phyloP scores from a whole-genome alignment of 106 monocot species.

The Apostasia shenzhenica region DNA sequence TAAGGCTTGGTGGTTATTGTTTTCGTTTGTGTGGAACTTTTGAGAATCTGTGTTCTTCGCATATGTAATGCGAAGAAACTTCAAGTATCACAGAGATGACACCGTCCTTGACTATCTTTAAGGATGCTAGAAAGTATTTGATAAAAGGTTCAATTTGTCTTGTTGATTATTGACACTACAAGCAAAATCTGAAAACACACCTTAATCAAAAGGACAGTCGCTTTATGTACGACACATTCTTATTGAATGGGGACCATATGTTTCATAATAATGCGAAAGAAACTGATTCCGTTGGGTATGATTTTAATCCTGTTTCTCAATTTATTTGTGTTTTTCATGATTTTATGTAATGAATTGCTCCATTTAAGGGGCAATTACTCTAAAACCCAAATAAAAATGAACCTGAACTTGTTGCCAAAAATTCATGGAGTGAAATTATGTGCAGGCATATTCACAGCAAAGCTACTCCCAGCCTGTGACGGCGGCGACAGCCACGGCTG shows the following conservation, averaged over 20 bases:
- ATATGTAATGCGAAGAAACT: too few species aligned
- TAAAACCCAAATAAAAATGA: background rate
- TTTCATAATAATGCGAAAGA: background rate
- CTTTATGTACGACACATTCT: too few species aligned
- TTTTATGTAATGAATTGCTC: background rate
- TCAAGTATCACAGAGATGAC: too few species aligned
- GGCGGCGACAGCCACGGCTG: conserved; percentile 13
- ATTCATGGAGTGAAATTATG: background rate
- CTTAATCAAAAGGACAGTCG: too few species aligned
- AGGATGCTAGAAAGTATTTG: too few species aligned
- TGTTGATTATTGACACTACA: too few species aligned
- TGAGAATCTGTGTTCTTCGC: too few species aligned
- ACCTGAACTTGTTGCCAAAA: background rate
- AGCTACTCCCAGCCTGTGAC: conserved; percentile 39
- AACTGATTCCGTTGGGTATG: background rate
- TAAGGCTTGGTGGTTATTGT: too few species aligned
- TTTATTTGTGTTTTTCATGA: background rate
- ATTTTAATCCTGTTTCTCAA: background rate
- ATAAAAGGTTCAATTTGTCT: too few species aligned
- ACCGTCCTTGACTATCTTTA: too few species aligned
- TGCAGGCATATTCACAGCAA: conserved; percentile 61
- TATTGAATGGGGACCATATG: background rate
- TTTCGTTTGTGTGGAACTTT: too few species aligned
- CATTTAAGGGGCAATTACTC: background rate
- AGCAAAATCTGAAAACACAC: too few species aligned